Evolutionary conservation across 2,329 filamentous ascomycete genomes (phyloP).

Genomic region (Aspergillus versicolor): DNA sequence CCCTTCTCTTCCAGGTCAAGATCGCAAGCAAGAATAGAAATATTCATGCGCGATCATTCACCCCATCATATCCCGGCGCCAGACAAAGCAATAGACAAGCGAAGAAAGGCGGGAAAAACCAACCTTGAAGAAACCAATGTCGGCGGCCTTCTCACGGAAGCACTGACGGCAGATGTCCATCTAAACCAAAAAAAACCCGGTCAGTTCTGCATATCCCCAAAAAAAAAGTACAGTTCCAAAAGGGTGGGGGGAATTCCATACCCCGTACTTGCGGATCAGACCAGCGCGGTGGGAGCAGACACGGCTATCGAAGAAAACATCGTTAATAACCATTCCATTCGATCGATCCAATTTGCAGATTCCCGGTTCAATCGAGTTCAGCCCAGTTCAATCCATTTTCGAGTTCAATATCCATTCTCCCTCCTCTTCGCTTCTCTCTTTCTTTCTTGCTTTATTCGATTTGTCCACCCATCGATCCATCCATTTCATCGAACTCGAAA

Average conservation of each 20-base stretch:
- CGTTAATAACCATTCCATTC: slow-evolving; percentile 22
- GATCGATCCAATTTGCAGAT: background rate
- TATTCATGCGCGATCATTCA: too few species aligned
- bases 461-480: background rate
- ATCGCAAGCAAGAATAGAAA: too few species aligned
- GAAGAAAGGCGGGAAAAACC: slow-evolving; percentile 27
- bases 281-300: slow-evolving; percentile 93
- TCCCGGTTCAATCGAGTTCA: slow-evolving; percentile 5
- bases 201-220: slow-evolving; percentile 13
- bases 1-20: background rate
- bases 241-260: slow-evolving; percentile 24
- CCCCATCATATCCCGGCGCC: too few species aligned
- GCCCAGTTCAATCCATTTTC: background rate
- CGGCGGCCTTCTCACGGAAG: slow-evolving; percentile 67
- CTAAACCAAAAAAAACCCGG: slow-evolving; percentile 23
- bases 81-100: too few species aligned
- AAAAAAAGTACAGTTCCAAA: too few species aligned
- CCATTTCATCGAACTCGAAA: background rate
- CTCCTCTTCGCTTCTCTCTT: background rate
- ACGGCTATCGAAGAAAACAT: slow-evolving; percentile 53
- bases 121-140: slow-evolving; percentile 70
- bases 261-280: slow-evolving; percentile 99
- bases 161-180: slow-evolving; percentile 64
- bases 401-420: background rate
- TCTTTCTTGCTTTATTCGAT: too few species aligned